Evolutionary conservation across 2,329 filamentous ascomycete genomes (phyloP).

Genomic region (Aspergillus sergii): DNA sequence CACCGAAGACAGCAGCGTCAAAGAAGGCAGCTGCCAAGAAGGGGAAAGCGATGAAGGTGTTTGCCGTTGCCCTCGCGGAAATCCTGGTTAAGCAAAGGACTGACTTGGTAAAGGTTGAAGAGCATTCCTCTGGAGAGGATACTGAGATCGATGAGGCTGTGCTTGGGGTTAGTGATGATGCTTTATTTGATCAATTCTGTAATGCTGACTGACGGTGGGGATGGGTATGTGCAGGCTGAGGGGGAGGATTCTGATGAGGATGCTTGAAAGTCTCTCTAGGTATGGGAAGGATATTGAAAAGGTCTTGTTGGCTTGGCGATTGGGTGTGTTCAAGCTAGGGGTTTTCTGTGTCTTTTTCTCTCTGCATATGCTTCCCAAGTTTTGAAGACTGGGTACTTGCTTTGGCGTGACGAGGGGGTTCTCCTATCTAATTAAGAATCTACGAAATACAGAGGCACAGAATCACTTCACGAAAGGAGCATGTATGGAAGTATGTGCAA

Average conservation of each 20-base stretch:
- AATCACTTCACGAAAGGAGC: background rate
- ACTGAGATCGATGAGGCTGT: slow-evolving; percentile 2
- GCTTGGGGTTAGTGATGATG: slow-evolving; percentile 1
- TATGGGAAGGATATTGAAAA: background rate
- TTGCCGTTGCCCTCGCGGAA: slow-evolving; percentile 14
- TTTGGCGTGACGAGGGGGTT: background rate
- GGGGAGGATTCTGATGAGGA: background rate
- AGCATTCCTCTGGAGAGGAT: slow-evolving; percentile 1
- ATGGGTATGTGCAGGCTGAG: background rate
- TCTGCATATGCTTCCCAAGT: background rate
- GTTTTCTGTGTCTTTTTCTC: background rate
- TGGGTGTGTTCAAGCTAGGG: background rate
- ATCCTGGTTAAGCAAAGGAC: slow-evolving; percentile 3
- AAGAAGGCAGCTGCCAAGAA: background rate
- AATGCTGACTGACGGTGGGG: background rate
- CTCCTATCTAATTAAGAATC: background rate
- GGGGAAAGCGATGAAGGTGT: background rate
- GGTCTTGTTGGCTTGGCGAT: background rate
- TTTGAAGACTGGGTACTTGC: background rate
- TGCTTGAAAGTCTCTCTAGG: background rate
- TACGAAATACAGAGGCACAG: background rate
- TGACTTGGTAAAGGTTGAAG: background rate
- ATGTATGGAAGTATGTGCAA: background rate
- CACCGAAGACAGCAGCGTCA: background rate
- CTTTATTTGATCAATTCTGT: background rate